Evolutionary conservation across 106 monocot genomes (phyloP).

Genomic region (Iris macrosiphon): DNA sequence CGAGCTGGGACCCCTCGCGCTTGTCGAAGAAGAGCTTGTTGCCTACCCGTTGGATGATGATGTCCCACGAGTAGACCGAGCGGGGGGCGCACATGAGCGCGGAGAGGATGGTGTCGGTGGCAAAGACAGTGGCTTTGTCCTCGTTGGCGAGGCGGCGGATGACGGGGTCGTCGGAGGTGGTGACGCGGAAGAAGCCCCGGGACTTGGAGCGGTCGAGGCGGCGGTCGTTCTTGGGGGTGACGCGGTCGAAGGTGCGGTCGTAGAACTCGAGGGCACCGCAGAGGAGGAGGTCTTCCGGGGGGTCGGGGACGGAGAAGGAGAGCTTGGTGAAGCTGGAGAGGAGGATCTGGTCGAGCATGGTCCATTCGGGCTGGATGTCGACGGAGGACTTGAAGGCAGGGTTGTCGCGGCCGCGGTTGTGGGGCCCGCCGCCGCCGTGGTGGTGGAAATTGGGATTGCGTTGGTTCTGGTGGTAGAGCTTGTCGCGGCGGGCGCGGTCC

Average conservation of each 20-base stretch:
- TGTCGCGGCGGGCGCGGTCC: slow-evolving; percentile 68
- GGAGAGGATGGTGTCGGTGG: slow-evolving; percentile 84
- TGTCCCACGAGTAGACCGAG: slow-evolving; percentile 83
- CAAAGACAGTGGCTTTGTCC: slow-evolving; percentile 87
- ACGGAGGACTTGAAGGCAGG: slow-evolving; percentile 63
- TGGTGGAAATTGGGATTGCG: slow-evolving; percentile 19
- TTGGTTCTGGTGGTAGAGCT: slow-evolving; percentile 38
- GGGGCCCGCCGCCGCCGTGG: no score
- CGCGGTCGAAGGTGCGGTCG: slow-evolving; percentile 64
- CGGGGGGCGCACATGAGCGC: slow-evolving; percentile 95
- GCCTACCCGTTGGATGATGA: slow-evolving; percentile 88
- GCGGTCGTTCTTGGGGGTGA: slow-evolving; percentile 82
- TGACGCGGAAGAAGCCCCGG: slow-evolving; percentile 86
- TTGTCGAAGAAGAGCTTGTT: slow-evolving; percentile 99
- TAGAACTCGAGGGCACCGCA: slow-evolving; percentile 86
- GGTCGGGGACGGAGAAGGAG: slow-evolving; percentile 67
- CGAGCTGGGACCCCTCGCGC: slow-evolving; percentile 96
- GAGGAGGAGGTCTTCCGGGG: slow-evolving; percentile 80
- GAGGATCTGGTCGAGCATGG: slow-evolving; percentile 91
- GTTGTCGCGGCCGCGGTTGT: slow-evolving; percentile 29
- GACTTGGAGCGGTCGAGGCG: slow-evolving; percentile 85
- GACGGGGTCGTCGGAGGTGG: slow-evolving; percentile 93
- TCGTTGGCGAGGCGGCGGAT: slow-evolving; percentile 87
- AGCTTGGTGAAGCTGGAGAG: slow-evolving; percentile 95
- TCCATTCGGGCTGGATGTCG: slow-evolving; percentile 96